phyloP scores from a whole-genome alignment of 345 rosid species.

The Bruguiera sexangula region DNA sequence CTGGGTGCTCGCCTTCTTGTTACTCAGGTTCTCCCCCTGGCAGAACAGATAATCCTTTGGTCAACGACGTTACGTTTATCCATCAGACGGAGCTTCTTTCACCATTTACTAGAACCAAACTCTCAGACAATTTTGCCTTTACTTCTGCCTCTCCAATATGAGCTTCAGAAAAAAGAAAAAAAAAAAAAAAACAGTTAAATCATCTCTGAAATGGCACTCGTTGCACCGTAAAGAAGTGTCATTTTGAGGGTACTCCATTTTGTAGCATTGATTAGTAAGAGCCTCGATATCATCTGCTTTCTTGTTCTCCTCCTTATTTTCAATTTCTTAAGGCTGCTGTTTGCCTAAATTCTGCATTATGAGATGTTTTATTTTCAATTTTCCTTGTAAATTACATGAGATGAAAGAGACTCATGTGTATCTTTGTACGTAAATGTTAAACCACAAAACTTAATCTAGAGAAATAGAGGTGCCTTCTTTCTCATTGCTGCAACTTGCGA shows the following conservation, averaged over 20 bases:
- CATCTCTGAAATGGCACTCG: neutral
- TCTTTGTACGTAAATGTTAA: conserved; percentile 8
- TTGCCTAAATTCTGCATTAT: neutral
- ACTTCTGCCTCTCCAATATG: conserved; percentile 35
- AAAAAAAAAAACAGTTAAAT: neutral
- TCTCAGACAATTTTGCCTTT: conserved; percentile 40
- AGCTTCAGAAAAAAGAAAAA: neutral
- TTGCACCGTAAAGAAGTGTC: neutral
- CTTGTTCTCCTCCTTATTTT: too few species aligned
- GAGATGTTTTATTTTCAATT: neutral
- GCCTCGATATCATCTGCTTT: neutral
- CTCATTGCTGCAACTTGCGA: too few species aligned
- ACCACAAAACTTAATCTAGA: neutral
- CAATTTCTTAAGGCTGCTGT: too few species aligned
- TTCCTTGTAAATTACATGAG: conserved; percentile 4
- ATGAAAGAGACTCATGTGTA: neutral
- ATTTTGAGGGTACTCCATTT: neutral
- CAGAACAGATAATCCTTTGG: conserved; percentile 68
- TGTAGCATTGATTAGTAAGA: neutral
- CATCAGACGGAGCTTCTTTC: conserved; percentile 67
- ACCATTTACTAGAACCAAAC: conserved; percentile 52
- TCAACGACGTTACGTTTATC: conserved; percentile 61
- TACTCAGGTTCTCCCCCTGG: conserved; percentile 75
- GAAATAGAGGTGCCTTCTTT: too few species aligned
- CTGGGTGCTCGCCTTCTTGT: conserved; percentile 40